Evolutionary conservation across 208 protist species (phyloP), one percentile per base, ranked within the genome.

Genomic region (Tritrichomonas foetus): DNA sequence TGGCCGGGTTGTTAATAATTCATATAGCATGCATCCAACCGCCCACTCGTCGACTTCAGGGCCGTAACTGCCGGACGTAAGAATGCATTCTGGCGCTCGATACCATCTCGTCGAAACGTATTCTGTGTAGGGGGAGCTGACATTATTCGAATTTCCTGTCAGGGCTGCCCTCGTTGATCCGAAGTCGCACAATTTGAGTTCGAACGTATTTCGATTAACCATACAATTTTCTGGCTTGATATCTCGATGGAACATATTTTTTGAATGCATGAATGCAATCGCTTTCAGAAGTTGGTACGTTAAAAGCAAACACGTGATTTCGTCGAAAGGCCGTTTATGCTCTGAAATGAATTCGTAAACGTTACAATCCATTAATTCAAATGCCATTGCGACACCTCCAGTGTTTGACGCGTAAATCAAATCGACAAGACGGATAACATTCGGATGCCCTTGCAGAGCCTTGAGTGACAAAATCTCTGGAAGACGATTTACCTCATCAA

Each of bases 141-240:
- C 55, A 25, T 64, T 64, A 20, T 64, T 64, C 30, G 47, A 39
- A 82, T 82, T 41, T 22, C 94, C 95, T 3, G 97, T 96, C 13
- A 95, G 92, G 53, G 97, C 57, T 39, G 47, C 97, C 5, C 96
- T 93, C 20, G 97, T 97, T 20, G 98, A 95, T 33, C 97, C 97
- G 95, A 98, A 98, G 95, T 99, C 98, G 0, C 97, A 98, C 0
- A 99, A 95, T 96, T 99, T 99, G 13, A 99, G 93, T 66, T 97
- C 94, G 39, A 47, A 93, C 30, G 50, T 30, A 39, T 98, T 55
- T 20, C 55, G 80, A 30, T 94, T 95, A n/a, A 97, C 92, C 36
- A 99, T 96, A 22, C 99, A 95, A 95, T 99, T 99, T 95, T 99
- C 98, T 36, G 98, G 98, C 94, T 99, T 99, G 41, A 96, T 95